These are phyloP conservation scores for Aphanomyces astaci DNA, from an alignment of 352 stramenopile genomes.

Conservation along the genomic window DNA sequence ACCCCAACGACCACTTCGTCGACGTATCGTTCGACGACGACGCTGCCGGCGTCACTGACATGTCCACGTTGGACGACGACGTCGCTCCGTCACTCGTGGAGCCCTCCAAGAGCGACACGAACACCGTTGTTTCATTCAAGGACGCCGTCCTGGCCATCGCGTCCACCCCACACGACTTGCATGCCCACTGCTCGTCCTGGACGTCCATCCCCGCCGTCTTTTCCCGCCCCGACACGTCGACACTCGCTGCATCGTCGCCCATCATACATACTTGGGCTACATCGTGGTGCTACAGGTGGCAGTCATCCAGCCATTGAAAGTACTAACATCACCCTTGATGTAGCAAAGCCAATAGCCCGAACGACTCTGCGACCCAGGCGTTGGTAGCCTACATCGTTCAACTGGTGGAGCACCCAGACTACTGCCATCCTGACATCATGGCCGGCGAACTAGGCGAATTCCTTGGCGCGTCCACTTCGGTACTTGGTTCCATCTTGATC, in stretches of 20 bases:
- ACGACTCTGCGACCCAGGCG: constrained; percentile 35
- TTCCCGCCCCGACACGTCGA: constrained; percentile 25
- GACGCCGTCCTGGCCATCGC: constrained; percentile 28
- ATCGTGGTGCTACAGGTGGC: constrained; percentile 29
- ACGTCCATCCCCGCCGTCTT: constrained; percentile 40
- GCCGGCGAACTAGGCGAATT: constrained; percentile 64
- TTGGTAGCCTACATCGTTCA: constrained; percentile 57
- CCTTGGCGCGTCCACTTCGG: constrained; percentile 33
- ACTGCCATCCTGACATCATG: constrained; percentile 57
- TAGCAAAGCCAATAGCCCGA: constrained; percentile 31
- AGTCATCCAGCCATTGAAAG: no score
- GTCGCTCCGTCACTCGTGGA: constrained; percentile 14
- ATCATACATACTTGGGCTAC: background rate
- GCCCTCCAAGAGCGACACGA: background rate
- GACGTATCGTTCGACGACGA: background rate
- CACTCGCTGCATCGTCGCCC: background rate
- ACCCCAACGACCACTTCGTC: background rate
- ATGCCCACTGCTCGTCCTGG: constrained; percentile 40
- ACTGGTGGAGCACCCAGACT: constrained; percentile 60
- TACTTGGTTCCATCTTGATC: constrained; percentile 28
- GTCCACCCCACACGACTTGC: constrained; percentile 33
- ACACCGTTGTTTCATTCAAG: constrained; percentile 13
- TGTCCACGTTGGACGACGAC: constrained; percentile 11
- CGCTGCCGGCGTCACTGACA: constrained; percentile 5
- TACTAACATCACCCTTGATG: no score